Conservation (phyloP, 2,329 filamentous ascomycete genomes). For the Juglanconis sp. region DNA sequence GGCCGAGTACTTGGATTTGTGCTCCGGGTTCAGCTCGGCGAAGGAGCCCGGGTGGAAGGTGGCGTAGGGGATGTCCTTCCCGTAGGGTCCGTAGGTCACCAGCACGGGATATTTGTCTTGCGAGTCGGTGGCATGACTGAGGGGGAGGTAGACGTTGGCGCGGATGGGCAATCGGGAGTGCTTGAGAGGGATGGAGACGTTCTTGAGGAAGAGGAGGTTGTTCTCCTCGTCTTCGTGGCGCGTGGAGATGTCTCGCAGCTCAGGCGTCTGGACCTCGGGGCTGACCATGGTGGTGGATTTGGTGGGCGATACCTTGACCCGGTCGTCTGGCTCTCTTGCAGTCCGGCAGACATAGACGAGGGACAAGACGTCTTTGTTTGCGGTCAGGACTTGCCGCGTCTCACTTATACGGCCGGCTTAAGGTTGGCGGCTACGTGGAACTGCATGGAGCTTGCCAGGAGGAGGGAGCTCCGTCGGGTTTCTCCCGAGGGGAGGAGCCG, state of each 20-base stretch:
- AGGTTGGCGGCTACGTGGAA: not conserved
- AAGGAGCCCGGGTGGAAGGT: conserved; percentile 40
- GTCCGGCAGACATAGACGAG: too few relatives aligned
- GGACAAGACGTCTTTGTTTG: not conserved
- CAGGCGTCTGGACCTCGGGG: conserved; percentile 11
- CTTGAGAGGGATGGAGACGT: conserved; percentile 27
- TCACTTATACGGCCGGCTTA: not conserved
- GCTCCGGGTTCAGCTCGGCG: conserved; percentile 49
- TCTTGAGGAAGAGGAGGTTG: conserved; percentile 24
- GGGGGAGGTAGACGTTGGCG: conserved; percentile 28
- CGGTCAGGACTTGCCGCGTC: not conserved
- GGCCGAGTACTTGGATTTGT: conserved; percentile 51
- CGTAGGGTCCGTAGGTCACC: conserved; percentile 71
- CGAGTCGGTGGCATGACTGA: conserved; percentile 10
- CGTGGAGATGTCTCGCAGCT: conserved; percentile 20
- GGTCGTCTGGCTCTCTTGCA: not conserved
- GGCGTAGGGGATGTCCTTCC: conserved; percentile 67
- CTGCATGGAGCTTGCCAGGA: not conserved
- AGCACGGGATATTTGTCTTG: conserved; percentile 51
- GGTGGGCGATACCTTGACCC: not conserved
- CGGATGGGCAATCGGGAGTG: conserved; percentile 25
- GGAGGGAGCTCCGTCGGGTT: not conserved
- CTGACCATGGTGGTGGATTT: not conserved
- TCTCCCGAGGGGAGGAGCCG: not conserved
- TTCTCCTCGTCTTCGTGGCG: conserved; percentile 18